A percentile compares a stretch with the other conserved stretches of the same genome.
phyloP scores from a whole-genome alignment of 1,139 yeast species.

The Hemisphaericaspora xylanilytica region DNA sequence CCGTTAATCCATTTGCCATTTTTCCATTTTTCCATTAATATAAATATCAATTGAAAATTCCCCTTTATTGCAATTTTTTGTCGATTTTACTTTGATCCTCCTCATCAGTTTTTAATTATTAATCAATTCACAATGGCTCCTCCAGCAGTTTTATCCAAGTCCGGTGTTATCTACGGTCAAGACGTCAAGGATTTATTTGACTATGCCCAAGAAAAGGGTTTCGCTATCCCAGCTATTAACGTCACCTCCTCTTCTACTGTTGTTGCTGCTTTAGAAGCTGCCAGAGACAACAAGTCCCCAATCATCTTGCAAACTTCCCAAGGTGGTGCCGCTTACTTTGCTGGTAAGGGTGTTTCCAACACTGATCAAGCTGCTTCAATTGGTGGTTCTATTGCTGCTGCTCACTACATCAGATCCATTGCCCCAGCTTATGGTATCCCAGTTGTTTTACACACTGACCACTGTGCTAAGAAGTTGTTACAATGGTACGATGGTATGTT shows the following conservation, averaged over 20 bases:
- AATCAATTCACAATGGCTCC: slow-evolving; percentile 32
- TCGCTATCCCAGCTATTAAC: slow-evolving; percentile 98
- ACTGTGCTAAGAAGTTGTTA: slow-evolving; percentile 96
- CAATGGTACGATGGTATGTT: slow-evolving; percentile 99
- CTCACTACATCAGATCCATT: slow-evolving; percentile 93
- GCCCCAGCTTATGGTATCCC: slow-evolving; percentile 98
- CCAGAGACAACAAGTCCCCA: slow-evolving; percentile 94
- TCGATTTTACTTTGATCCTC: slow-evolving; percentile 1
- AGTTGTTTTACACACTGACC: slow-evolving; percentile 96
- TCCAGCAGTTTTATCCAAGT: slow-evolving; percentile 72
- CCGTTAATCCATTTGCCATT: not conserved
- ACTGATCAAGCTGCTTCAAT: slow-evolving; percentile 91
- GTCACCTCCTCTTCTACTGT: slow-evolving; percentile 97
- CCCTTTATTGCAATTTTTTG: not conserved
- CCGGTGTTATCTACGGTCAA: slow-evolving; percentile 99
- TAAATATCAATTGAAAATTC: slow-evolving; percentile 2
- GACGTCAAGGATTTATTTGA: slow-evolving; percentile 91
- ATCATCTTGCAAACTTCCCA: slow-evolving; percentile 95
- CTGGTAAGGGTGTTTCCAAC: slow-evolving; percentile 98
- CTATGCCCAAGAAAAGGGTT: slow-evolving; percentile 89
- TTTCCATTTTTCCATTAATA: not conserved
- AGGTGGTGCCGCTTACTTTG: slow-evolving; percentile 99
- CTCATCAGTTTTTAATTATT: slow-evolving; percentile 3
- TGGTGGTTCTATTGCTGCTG: slow-evolving; percentile 96
- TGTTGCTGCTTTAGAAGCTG: slow-evolving; percentile 96